Percentiles rank a stretch among this genome's conserved stretches.
phyloP scores from a whole-genome alignment of 768 basidiomycete genomes.

The Lentinula boryana region DNA sequence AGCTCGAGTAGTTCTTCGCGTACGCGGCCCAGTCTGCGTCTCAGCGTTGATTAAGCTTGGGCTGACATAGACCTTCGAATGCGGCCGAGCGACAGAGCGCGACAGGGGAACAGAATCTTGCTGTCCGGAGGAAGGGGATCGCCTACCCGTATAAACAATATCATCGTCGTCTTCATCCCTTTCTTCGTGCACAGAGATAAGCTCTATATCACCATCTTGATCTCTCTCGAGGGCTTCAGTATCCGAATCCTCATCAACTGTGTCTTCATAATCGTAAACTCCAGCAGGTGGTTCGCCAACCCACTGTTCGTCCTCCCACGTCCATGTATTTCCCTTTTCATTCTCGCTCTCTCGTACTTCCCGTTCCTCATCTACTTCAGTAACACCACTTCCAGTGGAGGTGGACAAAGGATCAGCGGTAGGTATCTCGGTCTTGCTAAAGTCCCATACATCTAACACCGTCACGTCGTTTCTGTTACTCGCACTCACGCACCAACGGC shows the following conservation, averaged over 20 bases:
- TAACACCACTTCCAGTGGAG: not conserved
- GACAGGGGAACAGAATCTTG: not conserved
- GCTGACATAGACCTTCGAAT: not conserved
- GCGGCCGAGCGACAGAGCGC: not conserved
- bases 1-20: not conserved
- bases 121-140: not conserved
- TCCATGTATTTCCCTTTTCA: not conserved
- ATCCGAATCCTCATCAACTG: conserved; percentile 20
- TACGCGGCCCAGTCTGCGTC: not conserved
- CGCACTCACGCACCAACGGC: conserved; percentile 91
- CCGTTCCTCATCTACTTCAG: conserved; percentile 10
- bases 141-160: not conserved
- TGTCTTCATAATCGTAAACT: conserved; percentile 61
- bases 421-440: conserved; percentile 33
- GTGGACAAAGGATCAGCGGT: not conserved
- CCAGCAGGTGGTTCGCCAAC: conserved; percentile 72
- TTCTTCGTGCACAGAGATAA: conserved; percentile 6
- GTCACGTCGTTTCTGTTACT: conserved; percentile 76
- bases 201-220: conserved; percentile 7
- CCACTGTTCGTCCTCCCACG: conserved; percentile 55
- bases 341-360: not conserved
- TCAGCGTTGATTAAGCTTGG: not conserved
- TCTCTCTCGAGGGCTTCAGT: conserved; percentile 13
- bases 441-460: conserved; percentile 88
- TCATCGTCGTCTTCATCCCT: conserved; percentile 11